Percentiles rank a stretch among this genome's conserved stretches.
Evolutionary conservation across 2,329 filamentous ascomycete genomes (phyloP).

Genomic region (Ophiosphaerella narmari): DNA sequence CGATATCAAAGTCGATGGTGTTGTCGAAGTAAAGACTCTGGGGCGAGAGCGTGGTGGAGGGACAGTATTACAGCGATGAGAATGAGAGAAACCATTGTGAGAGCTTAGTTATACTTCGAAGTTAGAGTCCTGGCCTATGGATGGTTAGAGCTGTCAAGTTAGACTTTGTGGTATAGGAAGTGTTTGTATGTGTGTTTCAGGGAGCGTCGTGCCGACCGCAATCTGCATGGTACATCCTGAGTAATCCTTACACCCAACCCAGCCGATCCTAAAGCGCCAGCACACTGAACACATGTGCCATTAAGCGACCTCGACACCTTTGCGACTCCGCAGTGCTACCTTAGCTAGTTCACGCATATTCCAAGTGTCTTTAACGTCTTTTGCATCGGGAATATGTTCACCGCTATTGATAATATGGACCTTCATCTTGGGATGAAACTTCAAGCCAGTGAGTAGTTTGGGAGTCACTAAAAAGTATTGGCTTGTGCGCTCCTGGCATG

Average conservation of each 20-base stretch:
- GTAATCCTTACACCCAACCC: background rate
- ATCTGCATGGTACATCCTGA: too few relatives aligned
- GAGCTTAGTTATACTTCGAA: too few relatives aligned
- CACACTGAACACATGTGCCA: background rate
- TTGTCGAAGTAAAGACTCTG: conserved; percentile 19
- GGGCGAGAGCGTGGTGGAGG: conserved; percentile 4
- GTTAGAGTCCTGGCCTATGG: too few relatives aligned
- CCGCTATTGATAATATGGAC: conserved; percentile 93
- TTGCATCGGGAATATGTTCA: conserved; percentile 59
- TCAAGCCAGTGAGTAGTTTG: conserved; percentile 83
- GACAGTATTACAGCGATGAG: background rate
- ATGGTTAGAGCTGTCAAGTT: too few relatives aligned
- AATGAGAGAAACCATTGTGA: too few relatives aligned
- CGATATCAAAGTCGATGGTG: conserved; percentile 28
- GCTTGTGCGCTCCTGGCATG: conserved; percentile 74
- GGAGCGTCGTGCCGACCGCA: too few relatives aligned
- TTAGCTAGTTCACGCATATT: conserved; percentile 50
- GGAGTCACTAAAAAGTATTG: conserved; percentile 98
- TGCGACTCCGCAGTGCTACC: conserved; percentile 38
- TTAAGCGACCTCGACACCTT: conserved; percentile 17
- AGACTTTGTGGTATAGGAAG: too few relatives aligned
- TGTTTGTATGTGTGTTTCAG: too few relatives aligned
- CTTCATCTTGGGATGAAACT: conserved; percentile 89
- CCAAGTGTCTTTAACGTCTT: conserved; percentile 44
- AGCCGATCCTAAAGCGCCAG: background rate